These are phyloP conservation scores for Talaromyces liani DNA, from an alignment of 495 filamentous ascomycete species.

Conservation along the genomic window DNA sequence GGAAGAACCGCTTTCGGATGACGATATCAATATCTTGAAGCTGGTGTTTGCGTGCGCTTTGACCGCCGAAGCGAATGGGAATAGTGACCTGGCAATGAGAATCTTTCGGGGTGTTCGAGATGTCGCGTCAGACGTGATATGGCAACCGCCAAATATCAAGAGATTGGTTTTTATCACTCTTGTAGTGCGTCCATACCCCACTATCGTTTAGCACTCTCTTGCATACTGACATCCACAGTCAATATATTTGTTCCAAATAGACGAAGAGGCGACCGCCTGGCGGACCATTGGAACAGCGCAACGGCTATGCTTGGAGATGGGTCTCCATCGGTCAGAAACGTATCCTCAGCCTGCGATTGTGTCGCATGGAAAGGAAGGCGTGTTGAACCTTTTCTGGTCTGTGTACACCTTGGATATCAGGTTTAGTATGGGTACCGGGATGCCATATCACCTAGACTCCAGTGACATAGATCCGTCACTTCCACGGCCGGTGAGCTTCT, in stretches of 20 bases:
- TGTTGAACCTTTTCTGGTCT: constrained; percentile 39
- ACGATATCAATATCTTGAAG: constrained; percentile 63
- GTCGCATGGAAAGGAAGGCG: neutral
- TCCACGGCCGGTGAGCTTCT: constrained; percentile 52
- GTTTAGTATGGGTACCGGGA: constrained; percentile 47
- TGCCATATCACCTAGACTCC: constrained; percentile 44
- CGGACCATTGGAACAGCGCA: constrained; percentile 71
- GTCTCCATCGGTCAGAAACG: constrained; percentile 68
- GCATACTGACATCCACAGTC: neutral
- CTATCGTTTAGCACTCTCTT: neutral
- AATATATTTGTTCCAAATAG: constrained; percentile 60
- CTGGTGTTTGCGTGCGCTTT: constrained; percentile 69
- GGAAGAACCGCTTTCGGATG: constrained; percentile 36
- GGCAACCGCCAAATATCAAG: constrained; percentile 55
- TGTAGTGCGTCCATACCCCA: constrained; percentile 31
- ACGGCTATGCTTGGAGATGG: constrained; percentile 74
- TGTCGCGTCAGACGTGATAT: constrained; percentile 57
- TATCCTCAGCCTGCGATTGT: constrained; percentile 42
- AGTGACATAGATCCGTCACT: constrained; percentile 52
- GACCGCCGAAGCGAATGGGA: constrained; percentile 64
- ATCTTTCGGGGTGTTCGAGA: constrained; percentile 67
- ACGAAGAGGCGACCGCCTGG: constrained; percentile 78
- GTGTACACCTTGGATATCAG: constrained; percentile 44
- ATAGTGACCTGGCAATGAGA: constrained; percentile 59
- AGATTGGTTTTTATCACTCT: constrained; percentile 62